Conservation (phyloP, 257 asterid species). For the Solanum bulbocastanum region DNA sequence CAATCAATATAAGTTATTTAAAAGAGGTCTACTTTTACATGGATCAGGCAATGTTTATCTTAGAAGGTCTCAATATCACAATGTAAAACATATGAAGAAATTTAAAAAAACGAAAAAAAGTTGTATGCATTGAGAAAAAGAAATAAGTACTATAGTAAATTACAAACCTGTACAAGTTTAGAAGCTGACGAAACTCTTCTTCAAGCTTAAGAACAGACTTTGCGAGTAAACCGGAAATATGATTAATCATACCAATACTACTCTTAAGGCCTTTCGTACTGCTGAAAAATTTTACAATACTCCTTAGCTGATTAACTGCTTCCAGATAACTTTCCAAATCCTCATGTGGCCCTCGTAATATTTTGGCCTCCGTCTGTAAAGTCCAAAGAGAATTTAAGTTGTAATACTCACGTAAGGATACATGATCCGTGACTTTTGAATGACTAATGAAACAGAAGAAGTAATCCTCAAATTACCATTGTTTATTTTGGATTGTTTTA, state of each 20-base stretch:
- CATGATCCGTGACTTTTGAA: not conserved
- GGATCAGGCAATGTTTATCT: not conserved
- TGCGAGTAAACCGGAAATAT: conserved; percentile 52
- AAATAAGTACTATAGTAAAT: not conserved
- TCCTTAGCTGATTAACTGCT: conserved; percentile 77
- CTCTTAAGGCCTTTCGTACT: conserved; percentile 53
- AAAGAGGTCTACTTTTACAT: not conserved
- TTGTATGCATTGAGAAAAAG: not conserved
- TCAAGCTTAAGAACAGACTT: conserved; percentile 71
- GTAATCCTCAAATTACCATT: not conserved
- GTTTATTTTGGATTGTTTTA: too few species aligned
- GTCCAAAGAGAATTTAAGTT: not conserved
- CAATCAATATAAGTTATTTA: conserved; percentile 8
- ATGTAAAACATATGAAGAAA: not conserved
- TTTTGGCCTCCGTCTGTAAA: conserved; percentile 88
- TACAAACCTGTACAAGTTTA: conserved; percentile 61
- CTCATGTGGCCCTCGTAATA: conserved; percentile 92
- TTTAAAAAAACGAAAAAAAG: not conserved
- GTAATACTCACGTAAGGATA: not conserved
- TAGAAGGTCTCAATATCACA: not conserved
- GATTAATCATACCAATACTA: conserved; percentile 55
- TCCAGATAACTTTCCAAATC: conserved; percentile 83
- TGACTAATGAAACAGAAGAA: not conserved
- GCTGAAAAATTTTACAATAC: conserved; percentile 46
- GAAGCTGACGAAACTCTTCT: conserved; percentile 82